Evolutionary conservation across 768 basidiomycete genomes (phyloP), one percentile per base, ranked within the genome.

Genomic region (Boletus insuetus): DNA sequence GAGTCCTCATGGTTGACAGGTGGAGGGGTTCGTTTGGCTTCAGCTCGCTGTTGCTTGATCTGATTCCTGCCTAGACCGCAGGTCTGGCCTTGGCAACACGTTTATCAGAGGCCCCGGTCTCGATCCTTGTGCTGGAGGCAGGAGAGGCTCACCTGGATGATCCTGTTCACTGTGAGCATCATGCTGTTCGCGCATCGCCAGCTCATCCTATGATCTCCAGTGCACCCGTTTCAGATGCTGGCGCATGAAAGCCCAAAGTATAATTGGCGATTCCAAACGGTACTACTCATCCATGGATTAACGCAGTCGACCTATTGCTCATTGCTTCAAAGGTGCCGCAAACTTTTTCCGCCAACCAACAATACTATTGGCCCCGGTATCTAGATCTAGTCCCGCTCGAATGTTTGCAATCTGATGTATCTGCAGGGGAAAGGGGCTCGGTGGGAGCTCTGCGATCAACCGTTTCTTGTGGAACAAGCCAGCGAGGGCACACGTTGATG

Each of bases 391-490:
- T 38, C 12, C 37, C 20, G 0, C 19, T 32, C 2, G 41, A 13
- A 13, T 34, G 22, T 31, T 37, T 34, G 4, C n/a, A 31, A 32
- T 16, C 34, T 37, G 24, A 37, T 17, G 17, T 5, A 13, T 14
- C 12, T 22, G 13, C 24, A 51, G 51, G 8, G 51, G 42, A 6
- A 44, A 51, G 19, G 51, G 42, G 13, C 51, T 51, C 22, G 41
- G 51, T 4, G 51, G 51, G 32, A 51, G 51, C 42, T 51, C 41
- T 38, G 51, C 4, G 16, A 44, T 37, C n/a, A 51, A 51, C 42
- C 42, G 42, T 4, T 37, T 26, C 4, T 19, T 51, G 42, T 51
- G 51, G 51, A 44, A 44, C 35, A 51, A 37, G 35, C 51, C 51
- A 20, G 51, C 51, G 16, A 51, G 7, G 17, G 34, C 16, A 8